Conservation (phyloP, 192 early-diverging fungal species). For the Coemansia asiatica region DNA sequence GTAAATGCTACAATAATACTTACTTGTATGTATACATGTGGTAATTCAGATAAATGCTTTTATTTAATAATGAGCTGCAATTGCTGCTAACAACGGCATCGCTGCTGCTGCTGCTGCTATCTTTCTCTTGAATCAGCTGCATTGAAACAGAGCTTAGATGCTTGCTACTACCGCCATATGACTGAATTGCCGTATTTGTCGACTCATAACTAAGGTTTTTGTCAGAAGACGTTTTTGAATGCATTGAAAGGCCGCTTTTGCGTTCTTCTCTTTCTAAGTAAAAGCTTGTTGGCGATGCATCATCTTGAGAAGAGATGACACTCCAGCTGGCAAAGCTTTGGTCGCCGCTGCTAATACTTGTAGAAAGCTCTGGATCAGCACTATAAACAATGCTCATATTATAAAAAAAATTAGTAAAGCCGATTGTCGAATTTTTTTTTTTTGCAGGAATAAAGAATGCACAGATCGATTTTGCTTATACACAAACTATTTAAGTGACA, state of each 20-base stretch:
- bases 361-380: not conserved
- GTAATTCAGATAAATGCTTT: not conserved
- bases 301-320: not conserved
- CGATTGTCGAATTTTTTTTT: no score
- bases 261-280: no score
- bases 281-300: not conserved
- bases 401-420: no score
- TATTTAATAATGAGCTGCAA: not conserved
- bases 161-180: not conserved
- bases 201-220: not conserved
- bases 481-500: no score
- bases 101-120: not conserved
- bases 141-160: not conserved
- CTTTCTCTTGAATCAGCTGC: not conserved
- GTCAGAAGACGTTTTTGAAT: not conserved
- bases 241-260: no score
- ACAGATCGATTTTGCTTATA: no score
- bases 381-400: not conserved
- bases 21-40: not conserved
- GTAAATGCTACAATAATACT: not conserved
- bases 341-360: not conserved
- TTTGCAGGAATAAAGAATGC: no score
- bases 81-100: no score
- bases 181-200: not conserved
- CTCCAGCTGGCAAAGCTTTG: not conserved